phyloP scores from a whole-genome alignment of 1,284 basidiomycete genomes.

The Ganoderma multipileum region DNA sequence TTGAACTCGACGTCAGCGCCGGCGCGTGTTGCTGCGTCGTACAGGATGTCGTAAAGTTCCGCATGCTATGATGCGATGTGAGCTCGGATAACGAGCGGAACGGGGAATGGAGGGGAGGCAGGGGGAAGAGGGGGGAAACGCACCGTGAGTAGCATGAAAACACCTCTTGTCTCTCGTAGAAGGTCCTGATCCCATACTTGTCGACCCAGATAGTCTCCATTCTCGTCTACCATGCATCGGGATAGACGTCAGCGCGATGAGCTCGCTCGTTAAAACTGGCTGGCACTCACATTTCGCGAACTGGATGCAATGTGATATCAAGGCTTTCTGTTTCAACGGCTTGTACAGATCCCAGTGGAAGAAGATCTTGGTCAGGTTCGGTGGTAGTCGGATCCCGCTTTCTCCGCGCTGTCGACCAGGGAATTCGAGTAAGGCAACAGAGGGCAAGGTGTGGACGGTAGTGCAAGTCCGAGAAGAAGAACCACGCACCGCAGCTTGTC shows the following conservation, averaged over 20 bases:
- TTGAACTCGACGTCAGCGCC: conserved; percentile 35
- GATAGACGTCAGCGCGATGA: background rate
- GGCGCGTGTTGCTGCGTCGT: conserved; percentile 50
- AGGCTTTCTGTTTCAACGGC: conserved; percentile 44
- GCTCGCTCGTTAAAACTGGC: background rate
- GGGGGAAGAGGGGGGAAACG: conserved; percentile 38
- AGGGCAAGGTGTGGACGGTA: background rate
- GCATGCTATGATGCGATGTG: conserved; percentile 45
- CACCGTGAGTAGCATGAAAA: conserved; percentile 59
- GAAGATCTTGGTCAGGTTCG: conserved; percentile 63
- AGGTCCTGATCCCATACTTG: conserved; percentile 63
- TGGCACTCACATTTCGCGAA: conserved; percentile 45
- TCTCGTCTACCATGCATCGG: conserved; percentile 32
- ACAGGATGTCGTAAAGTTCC: conserved; percentile 44
- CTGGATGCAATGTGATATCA: conserved; percentile 48
- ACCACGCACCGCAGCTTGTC: conserved; percentile 44
- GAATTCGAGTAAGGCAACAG: background rate
- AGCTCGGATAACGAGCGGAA: background rate
- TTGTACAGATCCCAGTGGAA: conserved; percentile 60
- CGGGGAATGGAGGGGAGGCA: conserved; percentile 30
- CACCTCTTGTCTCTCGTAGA: conserved; percentile 59
- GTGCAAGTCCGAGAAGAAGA: background rate
- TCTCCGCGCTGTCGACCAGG: conserved; percentile 25
- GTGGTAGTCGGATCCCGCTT: conserved; percentile 57
- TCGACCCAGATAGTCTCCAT: conserved; percentile 55